Evolutionary conservation across 2,329 filamentous ascomycete species (phyloP), one percentile per base, ranked within the genome.

Genomic region (Hypoxylon sp.): DNA sequence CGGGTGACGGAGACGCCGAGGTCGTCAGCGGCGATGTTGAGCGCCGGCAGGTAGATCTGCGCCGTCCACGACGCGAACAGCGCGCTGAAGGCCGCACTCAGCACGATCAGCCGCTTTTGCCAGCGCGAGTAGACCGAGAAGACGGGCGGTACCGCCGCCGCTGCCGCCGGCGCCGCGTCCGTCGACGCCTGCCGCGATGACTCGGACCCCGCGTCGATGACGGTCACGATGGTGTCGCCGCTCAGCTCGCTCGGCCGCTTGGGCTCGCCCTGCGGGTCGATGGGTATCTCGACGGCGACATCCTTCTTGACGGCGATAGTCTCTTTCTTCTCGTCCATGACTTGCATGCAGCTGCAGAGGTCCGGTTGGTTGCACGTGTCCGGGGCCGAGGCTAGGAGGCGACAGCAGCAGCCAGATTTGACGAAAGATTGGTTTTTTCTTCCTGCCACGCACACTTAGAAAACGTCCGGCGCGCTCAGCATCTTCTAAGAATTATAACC

Each of bases 51-150:
- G 48, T 69, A 70, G 18, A 69, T 68, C 49, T 67, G 62, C 3
- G 67, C 68, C 6, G 67, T 65, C 65, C 65, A 67, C 1, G 67
- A 66, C 3, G 66, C 64, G 43, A 69, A 67, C 9, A 69, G 58
- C 1, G 59, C 66, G 18, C 63, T 65, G 48, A 69, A 68, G 8
- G 67, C 67, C 23, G 66, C 65, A 38, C 62, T 66, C 24, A 68
- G 43, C 11, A 69, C 65, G 41, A 68, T 67, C 6, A 68, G 54
- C 17, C 49, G 53, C 43, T 69, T 69, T 50, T 66, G 55, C 58
- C 61, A 57, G 24, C 48, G 48, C 17, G 40, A 58, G 51, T 66
- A 67, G 17, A 68, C 55, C 23, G 66, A 47, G 49, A 63, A 67
- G 15, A 37, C 50, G 8, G 59, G 56, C 29, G 46, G 53, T 11